phyloP scores from a whole-genome alignment of 2,329 filamentous ascomycete genomes.

The Beauveria scarabaeidicola region DNA sequence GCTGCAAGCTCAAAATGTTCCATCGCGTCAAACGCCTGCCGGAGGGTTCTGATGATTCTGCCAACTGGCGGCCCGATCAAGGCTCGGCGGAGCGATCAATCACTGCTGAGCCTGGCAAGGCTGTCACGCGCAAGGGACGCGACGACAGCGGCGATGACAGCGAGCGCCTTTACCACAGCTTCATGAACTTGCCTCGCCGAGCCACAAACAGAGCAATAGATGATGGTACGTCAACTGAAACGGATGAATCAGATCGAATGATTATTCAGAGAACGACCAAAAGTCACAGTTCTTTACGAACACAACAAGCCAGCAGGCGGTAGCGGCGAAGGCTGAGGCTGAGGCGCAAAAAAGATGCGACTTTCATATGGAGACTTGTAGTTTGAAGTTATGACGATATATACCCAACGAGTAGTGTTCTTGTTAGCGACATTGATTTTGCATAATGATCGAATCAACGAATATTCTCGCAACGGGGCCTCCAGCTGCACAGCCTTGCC shows the following conservation, averaged over 20 bases:
- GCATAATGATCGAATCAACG: too few species aligned
- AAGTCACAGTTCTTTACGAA: conserved; percentile 7
- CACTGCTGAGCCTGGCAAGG: neutral
- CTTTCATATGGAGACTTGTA: too few species aligned
- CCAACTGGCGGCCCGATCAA: conserved; percentile 8
- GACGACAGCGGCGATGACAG: neutral
- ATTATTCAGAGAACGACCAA: conserved; percentile 9
- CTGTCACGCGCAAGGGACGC: neutral
- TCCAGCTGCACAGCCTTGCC: too few species aligned
- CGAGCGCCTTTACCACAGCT: neutral
- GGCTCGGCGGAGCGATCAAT: neutral
- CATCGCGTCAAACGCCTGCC: neutral
- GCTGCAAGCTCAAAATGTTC: conserved; percentile 9
- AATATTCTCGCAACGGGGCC: too few species aligned
- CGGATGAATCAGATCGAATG: neutral
- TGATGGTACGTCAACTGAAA: neutral
- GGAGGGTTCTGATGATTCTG: neutral
- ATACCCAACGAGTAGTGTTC: neutral
- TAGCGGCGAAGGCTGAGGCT: neutral
- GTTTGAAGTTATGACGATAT: neutral
- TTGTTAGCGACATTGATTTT: neutral
- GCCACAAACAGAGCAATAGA: neutral
- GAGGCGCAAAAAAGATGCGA: too few species aligned
- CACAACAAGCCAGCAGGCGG: neutral
- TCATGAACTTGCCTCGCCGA: neutral